phyloP scores from a whole-genome alignment of 1,284 basidiomycete genomes.

The Cutaneotrichosporon mucoides region DNA sequence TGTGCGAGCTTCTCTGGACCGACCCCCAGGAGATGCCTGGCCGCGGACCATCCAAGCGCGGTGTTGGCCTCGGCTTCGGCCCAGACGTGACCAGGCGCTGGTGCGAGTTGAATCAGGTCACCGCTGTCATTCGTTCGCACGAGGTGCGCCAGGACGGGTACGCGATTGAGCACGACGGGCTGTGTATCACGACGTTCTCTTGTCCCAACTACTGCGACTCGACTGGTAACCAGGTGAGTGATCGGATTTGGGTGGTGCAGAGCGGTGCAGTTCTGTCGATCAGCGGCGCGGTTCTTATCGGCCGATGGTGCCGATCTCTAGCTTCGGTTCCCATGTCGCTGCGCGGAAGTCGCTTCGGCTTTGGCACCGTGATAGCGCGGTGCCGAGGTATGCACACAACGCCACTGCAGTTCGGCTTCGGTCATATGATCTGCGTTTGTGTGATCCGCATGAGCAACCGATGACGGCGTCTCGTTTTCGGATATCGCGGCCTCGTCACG shows the following conservation, averaged over 20 bases:
- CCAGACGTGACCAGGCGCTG: constrained; percentile 85
- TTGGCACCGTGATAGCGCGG: no score
- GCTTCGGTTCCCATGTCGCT: no score
- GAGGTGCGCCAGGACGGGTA: constrained; percentile 83
- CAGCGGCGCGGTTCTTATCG: no score
- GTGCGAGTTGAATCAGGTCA: constrained; percentile 82
- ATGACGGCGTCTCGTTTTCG: no score
- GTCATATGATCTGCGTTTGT: no score
- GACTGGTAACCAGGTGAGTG: constrained; percentile 50
- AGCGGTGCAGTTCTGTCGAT: background rate
- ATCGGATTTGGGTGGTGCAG: background rate
- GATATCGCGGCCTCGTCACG: no score
- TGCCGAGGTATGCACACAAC: no score
- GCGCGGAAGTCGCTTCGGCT: no score
- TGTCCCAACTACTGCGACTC: constrained; percentile 51
- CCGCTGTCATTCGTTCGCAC: constrained; percentile 89
- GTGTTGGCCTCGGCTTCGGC: constrained; percentile 92
- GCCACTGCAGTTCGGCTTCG: no score
- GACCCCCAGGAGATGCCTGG: constrained; percentile 88
- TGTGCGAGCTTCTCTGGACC: constrained; percentile 89
- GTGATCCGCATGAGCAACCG: no score
- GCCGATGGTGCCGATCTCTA: no score
- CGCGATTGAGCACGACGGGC: constrained; percentile 56
- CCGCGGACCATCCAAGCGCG: constrained; percentile 94
- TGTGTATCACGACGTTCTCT: constrained; percentile 51